phyloP scores from a whole-genome alignment of 192 early-diverging fungal genomes.

The Dispira simplex region DNA sequence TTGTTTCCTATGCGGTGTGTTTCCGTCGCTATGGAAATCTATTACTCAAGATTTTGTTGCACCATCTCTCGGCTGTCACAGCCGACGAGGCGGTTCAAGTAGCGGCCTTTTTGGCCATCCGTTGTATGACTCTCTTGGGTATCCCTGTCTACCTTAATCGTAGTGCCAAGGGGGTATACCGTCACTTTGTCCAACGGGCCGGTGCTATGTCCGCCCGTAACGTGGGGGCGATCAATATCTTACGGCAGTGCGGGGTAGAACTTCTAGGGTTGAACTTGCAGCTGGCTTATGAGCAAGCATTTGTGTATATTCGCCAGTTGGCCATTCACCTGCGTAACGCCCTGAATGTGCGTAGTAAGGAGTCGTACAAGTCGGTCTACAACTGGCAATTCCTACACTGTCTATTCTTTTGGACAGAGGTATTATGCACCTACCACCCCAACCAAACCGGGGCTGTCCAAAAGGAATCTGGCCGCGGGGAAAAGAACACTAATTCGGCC shows the following conservation, averaged over 20 bases:
- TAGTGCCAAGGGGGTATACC: conserved; percentile 64
- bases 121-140: conserved; percentile 41
- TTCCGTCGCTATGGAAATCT: conserved; percentile 71
- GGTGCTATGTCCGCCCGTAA: conserved; percentile 67
- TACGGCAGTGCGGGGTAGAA: conserved; percentile 86
- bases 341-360: conserved; percentile 69
- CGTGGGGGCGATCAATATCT: conserved; percentile 71
- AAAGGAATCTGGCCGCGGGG: conserved; percentile 12
- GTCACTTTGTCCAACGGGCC: conserved; percentile 62
- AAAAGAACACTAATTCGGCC: conserved; percentile 15
- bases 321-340: conserved; percentile 85
- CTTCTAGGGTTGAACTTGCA: conserved; percentile 63
- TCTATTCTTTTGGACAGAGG: conserved; percentile 78
- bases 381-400: conserved; percentile 97
- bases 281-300: conserved; percentile 83
- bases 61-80: conserved; percentile 31
- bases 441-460: neutral
- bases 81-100: conserved; percentile 59
- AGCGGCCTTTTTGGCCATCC: conserved; percentile 68
- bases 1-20: conserved; percentile 59
- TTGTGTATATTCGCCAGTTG: conserved; percentile 84
- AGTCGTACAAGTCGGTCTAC: conserved; percentile 81
- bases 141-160: conserved; percentile 43
- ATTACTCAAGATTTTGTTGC: conserved; percentile 42
- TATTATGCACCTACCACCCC: conserved; percentile 55